Percentiles rank a stretch among this genome's conserved stretches.
Evolutionary conservation across 208 protist species (phyloP).

Genomic region (Blechomonas ayalai): DNA sequence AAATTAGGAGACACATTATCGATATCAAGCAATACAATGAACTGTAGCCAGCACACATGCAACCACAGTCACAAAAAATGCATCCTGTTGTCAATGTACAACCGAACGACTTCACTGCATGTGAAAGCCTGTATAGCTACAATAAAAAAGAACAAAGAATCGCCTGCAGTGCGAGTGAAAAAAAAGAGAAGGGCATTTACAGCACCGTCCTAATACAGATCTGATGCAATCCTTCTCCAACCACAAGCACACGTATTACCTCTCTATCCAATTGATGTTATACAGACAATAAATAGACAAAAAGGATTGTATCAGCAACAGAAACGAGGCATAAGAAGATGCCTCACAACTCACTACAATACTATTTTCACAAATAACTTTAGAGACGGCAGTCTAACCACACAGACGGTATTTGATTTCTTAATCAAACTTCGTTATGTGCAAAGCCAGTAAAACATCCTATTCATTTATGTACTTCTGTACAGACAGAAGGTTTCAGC

Average conservation of each 20-base stretch:
- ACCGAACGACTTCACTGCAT: too few species aligned
- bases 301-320: not conserved
- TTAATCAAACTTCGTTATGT: not conserved
- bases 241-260: too few species aligned
- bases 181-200: not conserved
- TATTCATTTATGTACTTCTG: not conserved
- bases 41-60: too few species aligned
- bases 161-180: not conserved
- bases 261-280: not conserved
- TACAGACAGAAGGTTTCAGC: not conserved
- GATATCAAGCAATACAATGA: too few species aligned
- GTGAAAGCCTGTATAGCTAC: too few species aligned
- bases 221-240: too few species aligned
- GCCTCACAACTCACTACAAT: constrained; percentile 27
- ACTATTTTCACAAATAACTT: constrained; percentile 3
- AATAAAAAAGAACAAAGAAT: not conserved
- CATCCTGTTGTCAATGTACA: too few species aligned
- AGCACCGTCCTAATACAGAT: too few species aligned
- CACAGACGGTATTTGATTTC: not conserved
- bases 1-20: too few species aligned
- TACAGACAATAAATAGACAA: not conserved
- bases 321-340: not conserved
- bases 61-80: too few species aligned
- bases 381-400: too few species aligned
- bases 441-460: not conserved